Evolutionary conservation across 257 asterid genomes (phyloP).

Genomic region (Rehmannia glutinosa): DNA sequence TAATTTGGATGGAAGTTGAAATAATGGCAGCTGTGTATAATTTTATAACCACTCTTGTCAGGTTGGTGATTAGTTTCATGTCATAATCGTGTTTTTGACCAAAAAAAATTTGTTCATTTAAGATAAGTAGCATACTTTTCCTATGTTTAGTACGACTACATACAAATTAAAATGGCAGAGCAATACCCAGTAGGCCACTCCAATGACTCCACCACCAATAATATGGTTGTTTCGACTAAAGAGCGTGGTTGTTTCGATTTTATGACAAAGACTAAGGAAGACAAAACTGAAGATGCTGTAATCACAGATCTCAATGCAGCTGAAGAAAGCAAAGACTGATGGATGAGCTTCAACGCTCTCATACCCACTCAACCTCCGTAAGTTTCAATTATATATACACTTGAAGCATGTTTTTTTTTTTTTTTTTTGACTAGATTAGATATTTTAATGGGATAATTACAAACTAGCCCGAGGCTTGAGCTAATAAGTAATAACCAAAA

Average conservation of each 20-base stretch:
- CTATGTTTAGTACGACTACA: background rate
- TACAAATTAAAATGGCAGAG: constrained; percentile 38
- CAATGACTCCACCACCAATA: background rate
- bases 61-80: too few species aligned
- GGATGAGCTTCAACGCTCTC: constrained; percentile 35
- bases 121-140: too few species aligned
- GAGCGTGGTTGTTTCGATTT: constrained; percentile 26
- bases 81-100: too few species aligned
- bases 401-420: background rate
- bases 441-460: too few species aligned
- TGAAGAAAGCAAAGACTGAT: constrained; percentile 14
- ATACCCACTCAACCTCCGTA: constrained; percentile 31
- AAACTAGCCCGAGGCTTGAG: too few species aligned
- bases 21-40: too few species aligned
- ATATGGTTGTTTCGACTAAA: too few species aligned
- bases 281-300: constrained; percentile 22
- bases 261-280: constrained; percentile 29
- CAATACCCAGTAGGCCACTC: constrained; percentile 16
- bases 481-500: too few species aligned
- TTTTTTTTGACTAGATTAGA: too few species aligned
- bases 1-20: too few species aligned
- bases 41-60: too few species aligned
- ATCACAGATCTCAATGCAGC: constrained; percentile 16
- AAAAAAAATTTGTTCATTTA: too few species aligned
- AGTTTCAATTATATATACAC: background rate